Evolutionary conservation across 2,329 filamentous ascomycete species (phyloP), one percentile per base, ranked within the genome.

Genomic region (Hypoxylon sp.): DNA sequence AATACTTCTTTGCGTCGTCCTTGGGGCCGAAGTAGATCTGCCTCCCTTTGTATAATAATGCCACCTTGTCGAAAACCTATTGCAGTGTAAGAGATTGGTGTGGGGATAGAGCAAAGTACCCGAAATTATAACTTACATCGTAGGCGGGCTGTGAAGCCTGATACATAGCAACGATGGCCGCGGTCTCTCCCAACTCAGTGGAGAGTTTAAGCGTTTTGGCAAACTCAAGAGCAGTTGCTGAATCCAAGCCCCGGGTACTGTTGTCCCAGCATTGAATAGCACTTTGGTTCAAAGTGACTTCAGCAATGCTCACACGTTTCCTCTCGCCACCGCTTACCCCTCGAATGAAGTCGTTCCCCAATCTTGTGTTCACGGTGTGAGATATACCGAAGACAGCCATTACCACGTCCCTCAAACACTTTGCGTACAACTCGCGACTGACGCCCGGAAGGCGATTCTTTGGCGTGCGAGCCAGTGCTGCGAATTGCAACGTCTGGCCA

Each of bases 401-500:
- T 65, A 7, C 89, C 35, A 63, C 65, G 39, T 67, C 59, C 10
- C 65, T 44, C 17, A 59, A 60, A 11, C 72, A 67, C n/a, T 59
- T 39, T 0, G 70, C 70, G n/a, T 73, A 91, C 11, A 86, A 82
- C 17, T 83, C 80, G 21, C 85, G 81, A 15, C 82, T 85, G 62
- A 90, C 87, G 0, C 65, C 62, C 6, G 55, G 50, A 4, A 55
- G 44, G 19, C 52, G 44, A 19, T 62, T 51, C 35, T 53, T 46
- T 3, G 53, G 65, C n/a, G 65, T 51, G 88, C 7, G 89, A 82
- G 5, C 86, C 87, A 35, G 86, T 83, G 92, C 91, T 29, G 92
- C 92, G 69, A 94, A 94, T 59, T 88, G 89, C 48, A 94, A 84
- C 1, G 92, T 95, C 72, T 94, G 90, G 51, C 91, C 92, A 39